These are phyloP conservation scores for Ogataea nitratoaversa DNA, from an alignment of 805 yeast species.

Conservation along the genomic window DNA sequence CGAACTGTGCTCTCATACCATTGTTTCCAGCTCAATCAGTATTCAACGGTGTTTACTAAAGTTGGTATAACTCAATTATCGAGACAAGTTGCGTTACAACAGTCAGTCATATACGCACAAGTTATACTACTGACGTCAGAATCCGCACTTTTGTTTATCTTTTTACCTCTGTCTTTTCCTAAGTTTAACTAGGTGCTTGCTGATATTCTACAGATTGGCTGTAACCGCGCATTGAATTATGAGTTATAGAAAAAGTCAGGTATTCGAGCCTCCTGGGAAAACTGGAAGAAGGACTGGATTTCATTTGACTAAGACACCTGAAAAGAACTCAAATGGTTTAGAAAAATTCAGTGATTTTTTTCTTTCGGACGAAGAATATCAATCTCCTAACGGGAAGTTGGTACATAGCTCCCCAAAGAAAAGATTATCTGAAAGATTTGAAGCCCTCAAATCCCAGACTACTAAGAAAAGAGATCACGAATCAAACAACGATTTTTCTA, in stretches of 20 bases:
- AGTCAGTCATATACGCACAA: no score
- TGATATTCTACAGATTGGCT: no score
- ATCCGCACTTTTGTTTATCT: no score
- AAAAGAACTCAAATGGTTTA: conserved; percentile 56
- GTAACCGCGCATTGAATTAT: conserved; percentile 6
- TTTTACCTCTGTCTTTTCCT: no score
- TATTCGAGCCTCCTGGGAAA: conserved; percentile 45
- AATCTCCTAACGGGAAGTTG: conserved; percentile 16
- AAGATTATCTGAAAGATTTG: conserved; percentile 13
- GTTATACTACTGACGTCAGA: no score
- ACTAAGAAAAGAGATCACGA: no score
- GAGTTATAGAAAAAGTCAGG: conserved; percentile 32
- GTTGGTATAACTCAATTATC: no score
- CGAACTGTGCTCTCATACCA: no score
- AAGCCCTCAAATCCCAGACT: conserved; percentile 7
- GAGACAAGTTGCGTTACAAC: no score
- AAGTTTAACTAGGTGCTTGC: no score
- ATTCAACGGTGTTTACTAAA: no score
- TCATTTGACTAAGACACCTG: conserved; percentile 30
- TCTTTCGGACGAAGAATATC: conserved; percentile 42
- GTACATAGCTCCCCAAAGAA: conserved; percentile 14
- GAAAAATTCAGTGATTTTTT: conserved; percentile 71
- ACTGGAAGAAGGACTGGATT: conserved; percentile 67
- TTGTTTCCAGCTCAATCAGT: no score
- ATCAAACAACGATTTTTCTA: conserved; percentile 1